Percentiles rank a stretch among this genome's conserved stretches.
phyloP scores from a whole-genome alignment of 441 rosid genomes.

The Melastoma candidum region DNA sequence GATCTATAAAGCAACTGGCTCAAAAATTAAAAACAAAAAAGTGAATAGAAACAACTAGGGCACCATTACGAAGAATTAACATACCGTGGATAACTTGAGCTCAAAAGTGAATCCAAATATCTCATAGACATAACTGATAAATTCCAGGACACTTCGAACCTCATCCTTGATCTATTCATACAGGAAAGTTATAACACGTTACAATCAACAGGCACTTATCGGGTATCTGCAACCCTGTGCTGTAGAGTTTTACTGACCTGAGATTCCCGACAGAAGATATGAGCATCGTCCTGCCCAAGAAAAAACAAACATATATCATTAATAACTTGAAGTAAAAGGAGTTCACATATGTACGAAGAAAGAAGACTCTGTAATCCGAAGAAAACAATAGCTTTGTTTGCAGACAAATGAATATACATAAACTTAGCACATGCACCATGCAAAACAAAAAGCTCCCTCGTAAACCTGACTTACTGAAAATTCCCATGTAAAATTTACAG shows the following conservation, averaged over 20 bases:
- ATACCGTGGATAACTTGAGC: slow-evolving; percentile 89
- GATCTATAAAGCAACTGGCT: not conserved
- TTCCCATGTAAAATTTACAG: no score
- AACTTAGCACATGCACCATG: no score
- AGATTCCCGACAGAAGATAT: slow-evolving; percentile 82
- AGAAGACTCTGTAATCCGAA: no score
- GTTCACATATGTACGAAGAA: not conserved
- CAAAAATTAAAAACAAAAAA: not conserved
- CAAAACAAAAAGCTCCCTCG: no score
- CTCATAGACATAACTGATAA: slow-evolving; percentile 60
- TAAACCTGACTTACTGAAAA: no score
- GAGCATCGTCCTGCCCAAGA: slow-evolving; percentile 84
- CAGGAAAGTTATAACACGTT: slow-evolving; percentile 9
- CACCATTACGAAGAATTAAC: slow-evolving; percentile 13
- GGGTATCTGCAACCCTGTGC: slow-evolving; percentile 9
- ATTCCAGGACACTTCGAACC: slow-evolving; percentile 76
- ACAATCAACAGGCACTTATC: slow-evolving; percentile 12
- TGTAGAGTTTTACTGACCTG: slow-evolving; percentile 44
- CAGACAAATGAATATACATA: no score
- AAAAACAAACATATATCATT: slow-evolving; percentile 13
- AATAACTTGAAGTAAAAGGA: not conserved
- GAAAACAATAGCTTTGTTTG: no score
- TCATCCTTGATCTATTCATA: slow-evolving; percentile 64
- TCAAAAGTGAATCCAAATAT: slow-evolving; percentile 90
- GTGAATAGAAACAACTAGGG: not conserved